Evolutionary conservation across 73 alveolate species (phyloP), one percentile per base, ranked within the genome.

Genomic region (Paramecium primaurelia): DNA sequence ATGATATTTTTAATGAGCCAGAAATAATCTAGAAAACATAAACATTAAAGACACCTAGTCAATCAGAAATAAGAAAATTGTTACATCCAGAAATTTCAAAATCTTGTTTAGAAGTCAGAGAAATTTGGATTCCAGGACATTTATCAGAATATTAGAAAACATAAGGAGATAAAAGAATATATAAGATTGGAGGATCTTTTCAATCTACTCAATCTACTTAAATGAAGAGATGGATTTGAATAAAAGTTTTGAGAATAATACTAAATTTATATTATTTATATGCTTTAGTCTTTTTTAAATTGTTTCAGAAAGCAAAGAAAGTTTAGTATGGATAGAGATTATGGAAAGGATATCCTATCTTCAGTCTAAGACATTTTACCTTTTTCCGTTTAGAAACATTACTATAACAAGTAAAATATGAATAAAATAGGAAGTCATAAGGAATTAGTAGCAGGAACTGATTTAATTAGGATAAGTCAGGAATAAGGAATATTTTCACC

Each of bases 41-140:
- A 38, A 42, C 8, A 36, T 42, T 45, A 28, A 80, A 49, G 49
- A 45, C 75, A 26, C 75, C 75, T 0, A 26, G 77, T 4, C 12
- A 45, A 49, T 18, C 28, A 0, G 91, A 44, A 25, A 80, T 80
- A 20, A 80, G 75, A 44, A 80, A 80, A 20, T n/a, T 80, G 75
- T 47, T 80, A 30, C 91, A 80, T 80, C 91, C 91, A 25, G 91
- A 80, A 1, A 80, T 80, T 8, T 49, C 91, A 8, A 80, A 80
- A 80, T 32, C 38, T 45, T 80, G 71, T 20, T 80, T 80, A 26
- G 91, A 49, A 80, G 28, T 22, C 0, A 49, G 10, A 26, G 58
- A 47, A 26, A 18, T 80, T 10, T 80, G 91, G 91, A 80, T 80
- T 80, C 91, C 91, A 32, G 91, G 91, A 45, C 91, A 47, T 45